Percentiles rank a stretch among this genome's conserved stretches.
Evolutionary conservation across 1,139 yeast species (phyloP).

Genomic region (Kurtzmaniella quercitrusa): DNA sequence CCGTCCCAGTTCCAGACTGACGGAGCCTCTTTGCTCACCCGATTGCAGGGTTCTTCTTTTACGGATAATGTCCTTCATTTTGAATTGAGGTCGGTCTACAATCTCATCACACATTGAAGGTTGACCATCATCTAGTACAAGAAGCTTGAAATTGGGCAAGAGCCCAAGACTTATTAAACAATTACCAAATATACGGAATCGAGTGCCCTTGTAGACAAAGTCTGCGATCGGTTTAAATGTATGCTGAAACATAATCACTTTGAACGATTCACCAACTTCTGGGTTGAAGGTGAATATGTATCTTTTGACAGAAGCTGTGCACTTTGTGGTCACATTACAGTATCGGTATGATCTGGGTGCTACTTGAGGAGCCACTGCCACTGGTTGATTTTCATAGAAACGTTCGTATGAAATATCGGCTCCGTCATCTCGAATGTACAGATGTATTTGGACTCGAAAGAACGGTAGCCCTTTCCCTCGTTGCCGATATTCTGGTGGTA

Average conservation of each 20-base stretch:
- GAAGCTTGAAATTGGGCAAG: slow-evolving; percentile 31
- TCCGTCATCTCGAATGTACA: slow-evolving; percentile 33
- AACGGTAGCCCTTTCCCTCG: slow-evolving; percentile 38
- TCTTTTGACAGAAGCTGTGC: slow-evolving; percentile 25
- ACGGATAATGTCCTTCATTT: slow-evolving; percentile 23
- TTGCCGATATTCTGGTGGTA: slow-evolving; percentile 29
- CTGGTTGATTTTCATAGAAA: slow-evolving; percentile 30
- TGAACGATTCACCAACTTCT: slow-evolving; percentile 14
- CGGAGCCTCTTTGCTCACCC: slow-evolving; percentile 6
- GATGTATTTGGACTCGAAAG: slow-evolving; percentile 31
- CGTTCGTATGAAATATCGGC: slow-evolving; percentile 34
- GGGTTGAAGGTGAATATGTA: slow-evolving; percentile 27
- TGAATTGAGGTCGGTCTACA: slow-evolving; percentile 28
- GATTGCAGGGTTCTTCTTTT: slow-evolving; percentile 9
- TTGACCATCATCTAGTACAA: slow-evolving; percentile 30
- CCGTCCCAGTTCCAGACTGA: not conserved
- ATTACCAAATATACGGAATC: slow-evolving; percentile 40
- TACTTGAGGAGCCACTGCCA: slow-evolving; percentile 14
- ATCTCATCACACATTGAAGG: slow-evolving; percentile 37
- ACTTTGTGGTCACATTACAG: slow-evolving; percentile 32
- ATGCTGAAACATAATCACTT: slow-evolving; percentile 32
- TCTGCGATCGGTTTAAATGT: slow-evolving; percentile 39
- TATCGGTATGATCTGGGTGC: slow-evolving; percentile 23
- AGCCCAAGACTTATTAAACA: slow-evolving; percentile 29
- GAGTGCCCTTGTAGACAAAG: slow-evolving; percentile 32